Conservation (phyloP, 202 grass and related monocot genomes). For the Setaria viridis region DNA sequence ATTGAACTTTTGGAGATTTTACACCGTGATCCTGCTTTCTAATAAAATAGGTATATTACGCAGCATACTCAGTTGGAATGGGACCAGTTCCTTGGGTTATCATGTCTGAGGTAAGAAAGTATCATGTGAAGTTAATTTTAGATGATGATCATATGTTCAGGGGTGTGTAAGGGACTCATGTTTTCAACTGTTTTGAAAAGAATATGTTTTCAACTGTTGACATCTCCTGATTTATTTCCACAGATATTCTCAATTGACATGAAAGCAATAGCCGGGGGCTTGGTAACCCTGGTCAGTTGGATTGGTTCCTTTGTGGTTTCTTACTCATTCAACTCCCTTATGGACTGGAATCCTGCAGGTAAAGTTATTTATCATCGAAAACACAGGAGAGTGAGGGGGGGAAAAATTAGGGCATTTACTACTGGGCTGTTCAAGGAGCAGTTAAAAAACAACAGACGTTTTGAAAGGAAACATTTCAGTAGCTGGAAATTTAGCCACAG, state of each 20-base stretch:
- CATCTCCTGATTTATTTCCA: slow-evolving; percentile 19
- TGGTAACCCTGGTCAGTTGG: slow-evolving; percentile 69
- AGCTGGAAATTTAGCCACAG: background rate
- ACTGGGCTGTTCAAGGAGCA: background rate
- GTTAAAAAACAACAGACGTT: background rate
- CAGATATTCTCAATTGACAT: slow-evolving; percentile 82
- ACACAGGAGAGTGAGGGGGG: background rate
- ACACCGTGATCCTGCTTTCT: slow-evolving; percentile 33
- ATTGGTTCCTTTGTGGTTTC: slow-evolving; percentile 63
- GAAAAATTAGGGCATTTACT: background rate
- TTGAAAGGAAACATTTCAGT: background rate
- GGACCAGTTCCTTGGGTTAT: slow-evolving; percentile 80
- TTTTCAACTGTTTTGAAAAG: too few relatives aligned
- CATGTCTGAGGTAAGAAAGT: slow-evolving; percentile 69
- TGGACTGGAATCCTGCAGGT: slow-evolving; percentile 76
- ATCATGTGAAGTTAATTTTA: slow-evolving; percentile 2
- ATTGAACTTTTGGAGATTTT: background rate
- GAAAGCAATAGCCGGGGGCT: slow-evolving; percentile 69
- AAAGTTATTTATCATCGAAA: slow-evolving; percentile 3
- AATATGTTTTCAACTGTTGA: background rate
- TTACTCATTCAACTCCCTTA: slow-evolving; percentile 68
- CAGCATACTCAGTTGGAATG: slow-evolving; percentile 71
- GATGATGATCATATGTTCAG: background rate
- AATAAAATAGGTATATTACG: slow-evolving; percentile 59
- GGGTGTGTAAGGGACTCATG: background rate